These are phyloP conservation scores for Lipomyces orientalis DNA, from an alignment of 805 yeast species.

Conservation along the genomic window DNA sequence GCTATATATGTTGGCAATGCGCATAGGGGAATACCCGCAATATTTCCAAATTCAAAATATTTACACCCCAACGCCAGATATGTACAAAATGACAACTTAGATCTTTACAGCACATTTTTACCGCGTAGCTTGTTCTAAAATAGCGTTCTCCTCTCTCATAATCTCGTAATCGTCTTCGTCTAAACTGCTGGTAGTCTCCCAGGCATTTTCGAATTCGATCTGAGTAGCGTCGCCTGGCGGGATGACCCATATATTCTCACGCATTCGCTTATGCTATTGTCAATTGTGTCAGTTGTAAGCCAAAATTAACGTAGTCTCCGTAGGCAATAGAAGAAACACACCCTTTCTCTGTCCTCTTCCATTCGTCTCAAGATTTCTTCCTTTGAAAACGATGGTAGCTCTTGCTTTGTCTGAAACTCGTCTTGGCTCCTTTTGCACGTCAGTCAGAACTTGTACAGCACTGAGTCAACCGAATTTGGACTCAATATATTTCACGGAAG, in stretches of 20 bases:
- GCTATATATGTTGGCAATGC: not conserved
- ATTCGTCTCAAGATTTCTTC: conserved; percentile 75
- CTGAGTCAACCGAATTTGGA: not conserved
- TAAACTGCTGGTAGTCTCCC: conserved; percentile 35
- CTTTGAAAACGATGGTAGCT: conserved; percentile 40
- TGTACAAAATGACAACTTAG: not conserved
- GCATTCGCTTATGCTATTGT: conserved; percentile 64
- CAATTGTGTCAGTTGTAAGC: not conserved
- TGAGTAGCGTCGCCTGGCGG: conserved; percentile 35
- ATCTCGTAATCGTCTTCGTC: conserved; percentile 35
- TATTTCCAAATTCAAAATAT: not conserved
- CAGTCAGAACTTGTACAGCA: not conserved
- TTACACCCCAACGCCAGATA: not conserved
- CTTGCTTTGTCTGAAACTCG: conserved; percentile 12
- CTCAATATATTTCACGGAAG: conserved; percentile 16
- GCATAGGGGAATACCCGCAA: not conserved
- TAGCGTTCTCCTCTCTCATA: conserved; percentile 33
- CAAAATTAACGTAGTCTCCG: not conserved
- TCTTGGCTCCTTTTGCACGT: conserved; percentile 11
- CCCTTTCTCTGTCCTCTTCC: conserved; percentile 90
- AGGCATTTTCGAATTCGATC: conserved; percentile 35
- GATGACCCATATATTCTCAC: conserved; percentile 80
- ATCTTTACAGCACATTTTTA: not conserved
- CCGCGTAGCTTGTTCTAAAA: conserved; percentile 11
- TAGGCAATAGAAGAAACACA: conserved; percentile 14